Evolutionary conservation across 495 filamentous ascomycete genomes (phyloP).

Genomic region (Parachaetomium inaequale): DNA sequence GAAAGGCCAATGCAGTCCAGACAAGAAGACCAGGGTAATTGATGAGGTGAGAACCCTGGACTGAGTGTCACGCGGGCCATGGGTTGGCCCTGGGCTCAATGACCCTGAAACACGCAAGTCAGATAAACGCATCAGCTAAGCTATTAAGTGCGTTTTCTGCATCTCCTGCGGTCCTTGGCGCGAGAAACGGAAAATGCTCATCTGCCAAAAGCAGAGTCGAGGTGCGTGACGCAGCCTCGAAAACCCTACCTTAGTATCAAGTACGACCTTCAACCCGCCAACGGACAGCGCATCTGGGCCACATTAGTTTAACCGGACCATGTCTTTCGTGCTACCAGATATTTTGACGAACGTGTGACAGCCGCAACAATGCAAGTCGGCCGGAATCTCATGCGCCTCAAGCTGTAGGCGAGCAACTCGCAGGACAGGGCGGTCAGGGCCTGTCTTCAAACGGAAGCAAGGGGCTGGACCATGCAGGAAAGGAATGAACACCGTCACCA

Average conservation of each 20-base stretch:
- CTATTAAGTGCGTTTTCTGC: too few relatives aligned
- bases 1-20: too few relatives aligned
- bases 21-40: too few relatives aligned
- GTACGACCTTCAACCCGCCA: not conserved
- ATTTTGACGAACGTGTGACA: not conserved
- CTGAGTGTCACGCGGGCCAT: too few relatives aligned
- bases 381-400: not conserved
- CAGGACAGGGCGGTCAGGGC: not conserved
- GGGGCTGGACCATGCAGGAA: not conserved
- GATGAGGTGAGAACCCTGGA: too few relatives aligned
- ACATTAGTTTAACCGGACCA: not conserved
- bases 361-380: not conserved
- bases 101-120: too few relatives aligned
- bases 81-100: too few relatives aligned
- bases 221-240: not conserved
- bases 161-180: not conserved
- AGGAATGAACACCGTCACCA: not conserved
- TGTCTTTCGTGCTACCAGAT: not conserved
- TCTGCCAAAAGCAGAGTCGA: not conserved
- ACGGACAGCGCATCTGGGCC: not conserved
- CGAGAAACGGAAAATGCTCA: not conserved
- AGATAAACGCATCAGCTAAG: too few relatives aligned
- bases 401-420: not conserved
- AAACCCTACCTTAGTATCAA: not conserved
- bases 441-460: not conserved